Conservation (phyloP, 257 asterid genomes). For the Phtheirospermum japonicum region DNA sequence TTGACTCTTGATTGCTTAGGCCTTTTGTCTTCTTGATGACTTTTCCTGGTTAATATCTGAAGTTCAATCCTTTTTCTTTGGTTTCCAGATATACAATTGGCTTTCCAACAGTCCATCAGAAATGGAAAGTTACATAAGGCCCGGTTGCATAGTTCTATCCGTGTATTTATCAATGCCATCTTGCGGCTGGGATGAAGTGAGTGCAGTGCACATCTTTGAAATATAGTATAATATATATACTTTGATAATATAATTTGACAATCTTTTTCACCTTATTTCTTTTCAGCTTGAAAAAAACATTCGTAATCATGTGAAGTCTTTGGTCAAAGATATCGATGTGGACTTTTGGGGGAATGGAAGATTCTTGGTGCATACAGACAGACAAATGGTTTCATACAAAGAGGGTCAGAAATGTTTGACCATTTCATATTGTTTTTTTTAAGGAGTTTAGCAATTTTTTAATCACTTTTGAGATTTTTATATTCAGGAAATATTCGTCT, state of each 20-base stretch:
- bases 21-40: constrained; percentile 4
- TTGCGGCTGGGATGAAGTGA: constrained; percentile 76
- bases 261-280: constrained; percentile 6
- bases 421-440: constrained; percentile 5
- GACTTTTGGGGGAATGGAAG: constrained; percentile 72
- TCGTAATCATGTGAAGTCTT: constrained; percentile 48
- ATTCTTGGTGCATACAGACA: constrained; percentile 60
- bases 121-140: constrained; percentile 93
- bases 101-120: constrained; percentile 85
- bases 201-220: constrained; percentile 30
- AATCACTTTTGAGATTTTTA: neutral
- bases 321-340: constrained; percentile 42
- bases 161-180: constrained; percentile 76
- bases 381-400: constrained; percentile 58
- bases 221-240: neutral
- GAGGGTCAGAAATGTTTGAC: constrained; percentile 43
- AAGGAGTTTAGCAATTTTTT: neutral
- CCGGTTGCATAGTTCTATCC: constrained; percentile 83
- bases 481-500: constrained; percentile 62
- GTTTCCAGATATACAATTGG: constrained; percentile 75
- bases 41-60: constrained; percentile 18
- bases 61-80: constrained; percentile 11
- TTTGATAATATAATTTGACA: constrained; percentile 22
- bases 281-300: constrained; percentile 73
- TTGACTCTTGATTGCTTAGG: constrained; percentile 11